Evolutionary conservation across 352 stramenopile genomes (phyloP).

Genomic region (Phytophthora palmivora): DNA sequence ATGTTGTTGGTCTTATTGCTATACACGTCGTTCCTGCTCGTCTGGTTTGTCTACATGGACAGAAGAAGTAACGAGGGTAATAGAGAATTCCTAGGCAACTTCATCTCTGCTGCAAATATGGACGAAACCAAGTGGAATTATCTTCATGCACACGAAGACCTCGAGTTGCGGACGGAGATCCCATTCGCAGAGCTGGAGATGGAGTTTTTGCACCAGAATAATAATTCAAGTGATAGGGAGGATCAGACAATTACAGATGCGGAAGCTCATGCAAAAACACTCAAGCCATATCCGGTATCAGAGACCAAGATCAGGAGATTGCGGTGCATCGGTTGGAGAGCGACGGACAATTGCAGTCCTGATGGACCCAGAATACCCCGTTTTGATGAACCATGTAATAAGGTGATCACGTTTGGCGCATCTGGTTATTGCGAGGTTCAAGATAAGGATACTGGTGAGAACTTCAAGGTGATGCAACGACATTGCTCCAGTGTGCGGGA

Average conservation of each 20-base stretch:
- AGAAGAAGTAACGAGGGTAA: not conserved
- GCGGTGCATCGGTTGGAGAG: constrained; percentile 36
- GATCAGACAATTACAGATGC: constrained; percentile 18
- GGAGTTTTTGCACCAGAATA: constrained; percentile 20
- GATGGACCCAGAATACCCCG: constrained; percentile 17
- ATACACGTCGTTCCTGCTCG: constrained; percentile 25
- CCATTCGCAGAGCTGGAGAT: constrained; percentile 33
- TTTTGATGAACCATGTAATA: constrained; percentile 27
- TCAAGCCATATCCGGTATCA: constrained; percentile 22
- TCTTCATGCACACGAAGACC: constrained; percentile 30
- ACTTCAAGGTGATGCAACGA: constrained; percentile 44
- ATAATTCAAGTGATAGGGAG: constrained; percentile 18
- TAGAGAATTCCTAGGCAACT: not conserved
- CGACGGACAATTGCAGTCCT: constrained; percentile 26
- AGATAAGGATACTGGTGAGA: constrained; percentile 45
- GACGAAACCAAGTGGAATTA: constrained; percentile 18
- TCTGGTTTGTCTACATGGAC: constrained; percentile 17
- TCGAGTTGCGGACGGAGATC: constrained; percentile 22
- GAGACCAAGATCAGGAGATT: constrained; percentile 26
- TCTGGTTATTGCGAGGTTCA: constrained; percentile 35
- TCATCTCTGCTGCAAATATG: constrained; percentile 23
- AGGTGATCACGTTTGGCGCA: constrained; percentile 22
- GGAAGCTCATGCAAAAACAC: constrained; percentile 24
- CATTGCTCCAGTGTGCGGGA: constrained; percentile 42
- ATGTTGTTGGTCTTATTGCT: constrained; percentile 23